Percentiles rank a stretch among this genome's conserved stretches.
Conservation (phyloP, 2,329 filamentous ascomycete species). For the Emericellopsis atlantica region DNA sequence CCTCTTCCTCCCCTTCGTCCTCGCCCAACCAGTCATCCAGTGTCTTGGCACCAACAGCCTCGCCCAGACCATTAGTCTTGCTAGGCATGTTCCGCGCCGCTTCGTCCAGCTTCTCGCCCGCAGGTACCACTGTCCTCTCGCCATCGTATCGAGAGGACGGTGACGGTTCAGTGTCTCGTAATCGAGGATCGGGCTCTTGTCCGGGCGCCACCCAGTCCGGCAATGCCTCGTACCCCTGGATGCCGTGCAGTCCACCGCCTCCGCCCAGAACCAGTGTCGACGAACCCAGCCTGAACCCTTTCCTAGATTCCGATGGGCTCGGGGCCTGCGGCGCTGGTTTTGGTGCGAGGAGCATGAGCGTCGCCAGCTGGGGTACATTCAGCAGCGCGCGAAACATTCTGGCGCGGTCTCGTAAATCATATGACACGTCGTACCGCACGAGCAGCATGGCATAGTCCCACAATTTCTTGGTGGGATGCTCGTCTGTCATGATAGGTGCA, state of each 20-base stretch:
- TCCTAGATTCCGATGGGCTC: slow-evolving; percentile 75
- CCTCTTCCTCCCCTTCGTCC: slow-evolving; percentile 45
- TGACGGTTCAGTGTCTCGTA: slow-evolving; percentile 43
- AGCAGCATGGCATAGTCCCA: slow-evolving; percentile 80
- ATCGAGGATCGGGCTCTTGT: slow-evolving; percentile 61
- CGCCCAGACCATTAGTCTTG: slow-evolving; percentile 38
- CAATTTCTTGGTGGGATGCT: slow-evolving; percentile 60
- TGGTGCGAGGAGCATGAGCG: slow-evolving; percentile 79
- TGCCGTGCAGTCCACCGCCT: slow-evolving; percentile 58
- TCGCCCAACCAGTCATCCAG: slow-evolving; percentile 89
- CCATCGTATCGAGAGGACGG: slow-evolving; percentile 14
- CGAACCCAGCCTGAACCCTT: slow-evolving; percentile 68
- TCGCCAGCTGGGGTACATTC: slow-evolving; percentile 73
- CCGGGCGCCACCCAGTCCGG: slow-evolving; percentile 78
- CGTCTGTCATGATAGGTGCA: slow-evolving; percentile 15
- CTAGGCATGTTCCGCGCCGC: slow-evolving; percentile 25
- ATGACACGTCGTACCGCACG: slow-evolving; percentile 86
- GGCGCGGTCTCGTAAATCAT: slow-evolving; percentile 84
- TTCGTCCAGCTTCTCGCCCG: slow-evolving; percentile 51
- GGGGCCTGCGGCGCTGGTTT: slow-evolving; percentile 88
- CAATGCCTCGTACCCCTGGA: slow-evolving; percentile 67
- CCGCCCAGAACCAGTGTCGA: slow-evolving; percentile 75
- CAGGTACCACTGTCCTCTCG: slow-evolving; percentile 30
- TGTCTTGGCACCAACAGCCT: slow-evolving; percentile 55
- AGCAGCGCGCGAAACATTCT: slow-evolving; percentile 81